A percentile compares a stretch with the other conserved stretches of the same genome.
Evolutionary conservation across 495 filamentous ascomycete species (phyloP).

Genomic region (Hypoxylon lenormandii): DNA sequence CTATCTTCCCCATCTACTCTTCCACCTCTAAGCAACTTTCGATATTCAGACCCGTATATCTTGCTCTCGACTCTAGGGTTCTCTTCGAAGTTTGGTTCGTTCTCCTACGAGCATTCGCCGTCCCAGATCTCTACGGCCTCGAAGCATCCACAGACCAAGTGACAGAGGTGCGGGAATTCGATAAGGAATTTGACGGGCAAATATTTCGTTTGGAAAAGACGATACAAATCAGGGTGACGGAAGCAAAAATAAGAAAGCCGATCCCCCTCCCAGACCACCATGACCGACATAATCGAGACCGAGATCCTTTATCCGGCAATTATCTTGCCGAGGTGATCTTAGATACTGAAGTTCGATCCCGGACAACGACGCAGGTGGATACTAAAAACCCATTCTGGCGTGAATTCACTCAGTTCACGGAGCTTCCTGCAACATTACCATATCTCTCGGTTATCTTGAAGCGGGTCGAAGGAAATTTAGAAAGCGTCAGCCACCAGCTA

Average conservation of each 20-base stretch:
- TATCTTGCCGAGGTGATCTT: slow-evolving; percentile 94
- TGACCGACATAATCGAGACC: slow-evolving; percentile 54
- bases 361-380: slow-evolving; percentile 83
- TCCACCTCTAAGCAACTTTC: slow-evolving; percentile 71
- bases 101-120: slow-evolving; percentile 88
- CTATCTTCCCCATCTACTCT: slow-evolving; percentile 86
- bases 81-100: slow-evolving; percentile 98
- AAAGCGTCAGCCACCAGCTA: slow-evolving; percentile 58
- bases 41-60: slow-evolving; percentile 79
- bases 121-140: slow-evolving; percentile 87
- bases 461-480: slow-evolving; percentile 64
- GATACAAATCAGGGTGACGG: slow-evolving; percentile 66
- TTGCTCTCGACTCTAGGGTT: slow-evolving; percentile 86
- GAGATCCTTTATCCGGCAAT: slow-evolving; percentile 61
- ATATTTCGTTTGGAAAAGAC: slow-evolving; percentile 71
- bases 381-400: slow-evolving; percentile 92
- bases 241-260: slow-evolving; percentile 66
- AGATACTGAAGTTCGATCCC: slow-evolving; percentile 87
- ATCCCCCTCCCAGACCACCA: slow-evolving; percentile 47
- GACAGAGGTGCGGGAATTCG: slow-evolving; percentile 56
- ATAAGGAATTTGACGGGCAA: slow-evolving; percentile 57
- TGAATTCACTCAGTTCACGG: slow-evolving; percentile 87
- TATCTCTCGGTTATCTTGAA: slow-evolving; percentile 86
- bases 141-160: slow-evolving; percentile 54
- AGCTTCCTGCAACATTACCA: slow-evolving; percentile 83